Evolutionary conservation across 768 basidiomycete species (phyloP), one percentile per base, ranked within the genome.

Genomic region (Agrocybe chaxingu): DNA sequence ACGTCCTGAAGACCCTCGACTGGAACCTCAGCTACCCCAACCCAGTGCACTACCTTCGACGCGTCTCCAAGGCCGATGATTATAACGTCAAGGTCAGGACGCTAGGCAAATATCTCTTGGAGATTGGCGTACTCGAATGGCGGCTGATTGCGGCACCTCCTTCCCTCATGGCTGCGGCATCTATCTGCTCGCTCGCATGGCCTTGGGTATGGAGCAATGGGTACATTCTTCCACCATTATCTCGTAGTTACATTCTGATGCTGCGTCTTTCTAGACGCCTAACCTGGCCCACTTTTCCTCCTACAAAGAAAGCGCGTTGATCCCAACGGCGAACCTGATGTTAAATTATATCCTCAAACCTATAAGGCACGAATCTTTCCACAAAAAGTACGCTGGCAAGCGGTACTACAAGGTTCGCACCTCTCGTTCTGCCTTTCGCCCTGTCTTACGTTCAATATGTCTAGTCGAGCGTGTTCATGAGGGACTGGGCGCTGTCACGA

Each of bases 31-130:
- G 85, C 59, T 96, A 88, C 64, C 93, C 96, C 19, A 96, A 92
- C 65, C 94, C 96, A 1, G 89, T 98, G 60, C 89, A 95, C 64
- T 98, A 89, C 73, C 77, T 98, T 44, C 76, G 96, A 35, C 79
- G 96, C 9, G 82, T 92, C 42, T 94, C 92, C 74, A 98, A 98
- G 71, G 97, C 97, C 1, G 97, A 99, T 59, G 88, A 91, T 50
- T 98, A 96, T 66, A 92, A 98, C 60, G 84, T 95, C 51, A 86
- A 92, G 62, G 89, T 88, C 24, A 73, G 96, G 55, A 97, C 96
- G 0, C 77, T 98, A 11, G 94, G 84, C 37, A 98, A 99, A 69
- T 99, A 93, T 70, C 78, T 98, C 34, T 70, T 98, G 59, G 97
- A 98, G 74, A 92, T 98, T 40, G 83, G 82, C 5, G 85, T 87